phyloP scores from a whole-genome alignment of 2,329 filamentous ascomycete species.

The Fulvia fulva region DNA sequence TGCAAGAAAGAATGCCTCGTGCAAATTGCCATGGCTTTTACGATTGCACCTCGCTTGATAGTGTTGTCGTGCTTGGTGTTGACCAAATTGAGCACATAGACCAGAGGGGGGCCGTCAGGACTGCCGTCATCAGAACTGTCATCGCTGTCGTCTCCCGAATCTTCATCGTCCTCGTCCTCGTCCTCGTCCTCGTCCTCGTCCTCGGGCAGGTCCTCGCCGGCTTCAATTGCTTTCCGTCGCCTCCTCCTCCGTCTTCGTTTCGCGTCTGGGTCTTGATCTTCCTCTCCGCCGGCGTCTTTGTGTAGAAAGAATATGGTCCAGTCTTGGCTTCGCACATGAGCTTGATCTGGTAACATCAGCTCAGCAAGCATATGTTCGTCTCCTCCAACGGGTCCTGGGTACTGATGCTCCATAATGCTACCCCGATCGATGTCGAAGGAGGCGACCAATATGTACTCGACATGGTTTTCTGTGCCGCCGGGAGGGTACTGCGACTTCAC shows the following conservation, averaged over 20 bases:
- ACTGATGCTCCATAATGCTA: conserved; percentile 98
- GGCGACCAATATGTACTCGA: conserved; percentile 96
- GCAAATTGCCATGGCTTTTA: conserved; percentile 98
- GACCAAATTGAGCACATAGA: conserved; percentile 95
- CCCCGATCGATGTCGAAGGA: conserved; percentile 96
- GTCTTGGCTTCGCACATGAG: conserved; percentile 89
- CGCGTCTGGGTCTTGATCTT: conserved; percentile 63
- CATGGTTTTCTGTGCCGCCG: conserved; percentile 69
- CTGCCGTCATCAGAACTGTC: conserved; percentile 48
- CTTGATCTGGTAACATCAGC: conserved; percentile 96
- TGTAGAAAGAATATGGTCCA: conserved; percentile 99
- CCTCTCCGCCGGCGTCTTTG: conserved; percentile 84
- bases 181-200: conserved; percentile 49
- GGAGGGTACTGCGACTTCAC: conserved; percentile 49
- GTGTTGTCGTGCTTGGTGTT: conserved; percentile 97
- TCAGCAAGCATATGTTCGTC: conserved; percentile 98
- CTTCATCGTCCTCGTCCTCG: conserved; percentile 52
- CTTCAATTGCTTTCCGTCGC: conserved; percentile 28
- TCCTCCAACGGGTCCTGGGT: conserved; percentile 87
- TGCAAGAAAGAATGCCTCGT: conserved; percentile 95
- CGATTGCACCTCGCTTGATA: conserved; percentile 85
- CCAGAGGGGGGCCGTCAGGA: conserved; percentile 80
- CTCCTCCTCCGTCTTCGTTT: conserved; percentile 43
- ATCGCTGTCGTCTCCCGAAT: conserved; percentile 43
- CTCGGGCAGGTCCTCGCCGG: conserved; percentile 47